Evolutionary conservation across 2,329 filamentous ascomycete genomes (phyloP).

Genomic region (Neofusicoccum sp.): DNA sequence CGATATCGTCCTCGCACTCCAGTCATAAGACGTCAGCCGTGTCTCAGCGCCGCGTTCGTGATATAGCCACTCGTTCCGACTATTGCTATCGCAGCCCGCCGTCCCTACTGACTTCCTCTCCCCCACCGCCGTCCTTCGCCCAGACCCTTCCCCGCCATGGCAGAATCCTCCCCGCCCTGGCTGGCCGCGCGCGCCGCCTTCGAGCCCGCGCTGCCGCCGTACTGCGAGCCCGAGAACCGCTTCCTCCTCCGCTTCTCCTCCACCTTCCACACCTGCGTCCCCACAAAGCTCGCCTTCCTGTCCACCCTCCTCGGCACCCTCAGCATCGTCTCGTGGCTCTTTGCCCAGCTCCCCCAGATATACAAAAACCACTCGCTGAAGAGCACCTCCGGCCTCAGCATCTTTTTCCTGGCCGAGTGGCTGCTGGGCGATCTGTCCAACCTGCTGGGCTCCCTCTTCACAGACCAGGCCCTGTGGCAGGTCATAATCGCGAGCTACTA

Average conservation of each 20-base stretch:
- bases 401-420: slow-evolving; percentile 69
- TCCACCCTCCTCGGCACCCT: slow-evolving; percentile 63
- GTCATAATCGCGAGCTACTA: slow-evolving; percentile 67
- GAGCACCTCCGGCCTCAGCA: slow-evolving; percentile 66
- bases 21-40: slow-evolving; percentile 1
- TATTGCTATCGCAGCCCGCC: background rate
- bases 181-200: slow-evolving; percentile 23
- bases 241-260: slow-evolving; percentile 61
- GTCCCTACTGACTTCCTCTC: background rate
- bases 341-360: slow-evolving; percentile 70
- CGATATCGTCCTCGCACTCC: too few species aligned
- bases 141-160: slow-evolving; percentile 5
- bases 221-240: slow-evolving; percentile 62
- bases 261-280: slow-evolving; percentile 64
- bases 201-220: slow-evolving; percentile 53
- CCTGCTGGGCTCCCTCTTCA: slow-evolving; percentile 64
- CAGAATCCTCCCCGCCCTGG: slow-evolving; percentile 14
- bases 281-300: slow-evolving; percentile 63
- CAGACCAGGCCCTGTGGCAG: slow-evolving; percentile 67
- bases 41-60: slow-evolving; percentile 7
- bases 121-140: background rate
- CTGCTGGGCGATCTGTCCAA: slow-evolving; percentile 66
- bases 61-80: background rate
- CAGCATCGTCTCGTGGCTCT: slow-evolving; percentile 69
- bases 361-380: slow-evolving; percentile 67